Percentiles rank a stretch among this genome's conserved stretches.
Conservation (phyloP, 2,329 filamentous ascomycete genomes). For the Thelonectria blattea region DNA sequence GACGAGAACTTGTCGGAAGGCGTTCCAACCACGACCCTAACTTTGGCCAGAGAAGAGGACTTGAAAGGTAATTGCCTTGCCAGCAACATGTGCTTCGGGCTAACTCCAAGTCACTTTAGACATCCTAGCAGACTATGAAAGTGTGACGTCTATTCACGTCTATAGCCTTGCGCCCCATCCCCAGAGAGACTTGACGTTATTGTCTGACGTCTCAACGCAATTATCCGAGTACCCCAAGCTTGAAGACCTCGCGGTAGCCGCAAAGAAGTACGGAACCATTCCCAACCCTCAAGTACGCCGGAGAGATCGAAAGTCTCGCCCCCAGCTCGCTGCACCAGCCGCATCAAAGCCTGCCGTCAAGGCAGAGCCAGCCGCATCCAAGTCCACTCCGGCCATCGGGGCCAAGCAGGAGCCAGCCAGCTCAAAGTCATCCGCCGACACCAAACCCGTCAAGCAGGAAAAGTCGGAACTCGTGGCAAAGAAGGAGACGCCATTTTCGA, state of each 20-base stretch:
- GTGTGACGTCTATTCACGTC: slow-evolving; percentile 80
- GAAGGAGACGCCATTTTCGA: slow-evolving; percentile 36
- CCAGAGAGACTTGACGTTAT: slow-evolving; percentile 70
- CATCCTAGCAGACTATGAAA: slow-evolving; percentile 69
- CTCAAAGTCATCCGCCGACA: slow-evolving; percentile 16
- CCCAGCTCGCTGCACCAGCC: slow-evolving; percentile 35
- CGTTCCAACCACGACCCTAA: slow-evolving; percentile 63
- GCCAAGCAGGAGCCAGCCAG: slow-evolving; percentile 13
- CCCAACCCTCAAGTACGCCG: slow-evolving; percentile 70
- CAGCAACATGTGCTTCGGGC: not conserved
- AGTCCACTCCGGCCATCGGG: slow-evolving; percentile 28
- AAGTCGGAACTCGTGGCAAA: slow-evolving; percentile 31
- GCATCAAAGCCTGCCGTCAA: slow-evolving; percentile 31
- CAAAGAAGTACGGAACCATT: slow-evolving; percentile 74
- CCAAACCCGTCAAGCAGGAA: slow-evolving; percentile 42
- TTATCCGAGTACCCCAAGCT: slow-evolving; percentile 60
- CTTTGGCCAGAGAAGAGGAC: slow-evolving; percentile 74
- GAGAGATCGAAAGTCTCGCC: slow-evolving; percentile 50
- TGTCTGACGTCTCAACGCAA: slow-evolving; percentile 73
- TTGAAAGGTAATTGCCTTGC: slow-evolving; percentile 61
- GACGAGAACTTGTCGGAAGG: slow-evolving; percentile 52
- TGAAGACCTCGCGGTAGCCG: slow-evolving; percentile 65
- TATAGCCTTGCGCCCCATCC: slow-evolving; percentile 81
- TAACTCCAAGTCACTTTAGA: slow-evolving; percentile 53
- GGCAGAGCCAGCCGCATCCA: slow-evolving; percentile 20